Base-by-base conservation (phyloP, 75 land plant genomes). In the Pseudotsuga menziesii region DNA sequence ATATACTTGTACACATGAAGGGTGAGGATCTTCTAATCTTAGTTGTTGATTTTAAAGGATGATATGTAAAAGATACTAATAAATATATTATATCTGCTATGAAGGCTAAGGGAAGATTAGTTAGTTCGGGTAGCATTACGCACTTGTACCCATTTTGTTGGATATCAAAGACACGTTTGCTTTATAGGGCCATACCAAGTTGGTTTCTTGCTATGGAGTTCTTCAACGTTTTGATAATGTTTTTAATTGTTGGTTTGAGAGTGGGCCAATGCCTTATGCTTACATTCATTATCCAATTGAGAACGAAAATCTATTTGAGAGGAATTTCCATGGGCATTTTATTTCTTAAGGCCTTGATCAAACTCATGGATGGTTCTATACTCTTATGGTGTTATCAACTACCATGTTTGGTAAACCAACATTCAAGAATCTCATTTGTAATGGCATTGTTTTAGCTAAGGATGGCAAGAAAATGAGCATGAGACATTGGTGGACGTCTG, bases 201-300 rank as follows among this genome's bases (percentile, higher is more conserved):
- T 29, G 32, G 98, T 94, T 57, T 87, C 91, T 25, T 83, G 90
- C 58, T 94, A 80, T 82, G 98, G 96, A 27, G 89, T 88, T 19
- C 88, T 96, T 78, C 77, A 84, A 71, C 88, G 98, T 56, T 89
- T 96, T 32, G 98, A 93, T 44, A 94, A 93, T 88, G 98, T 96
- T 0, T 93, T 96, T 90, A 96, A 96, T 79, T 96, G 96, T 79
- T 96, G 98, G 98, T 96, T 96, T 88, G 98, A 96, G 80, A 96
- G 98, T 83, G 98, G 98, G 5, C 91, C 98, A 0, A 96, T 96
- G 98, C 98, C 98, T 25, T 96, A 96, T 85, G 98, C 92, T 56
- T 96, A 93, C 69, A 91, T 96, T 58, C 98, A 96, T 79, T 96
- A 96, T 81, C 98, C 98, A 11, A 93, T 96, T 89, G 98, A 96